Evolutionary conservation across 2,329 filamentous ascomycete species (phyloP), one percentile per base, ranked within the genome.

Genomic region (Rasamsonia emersonii): DNA sequence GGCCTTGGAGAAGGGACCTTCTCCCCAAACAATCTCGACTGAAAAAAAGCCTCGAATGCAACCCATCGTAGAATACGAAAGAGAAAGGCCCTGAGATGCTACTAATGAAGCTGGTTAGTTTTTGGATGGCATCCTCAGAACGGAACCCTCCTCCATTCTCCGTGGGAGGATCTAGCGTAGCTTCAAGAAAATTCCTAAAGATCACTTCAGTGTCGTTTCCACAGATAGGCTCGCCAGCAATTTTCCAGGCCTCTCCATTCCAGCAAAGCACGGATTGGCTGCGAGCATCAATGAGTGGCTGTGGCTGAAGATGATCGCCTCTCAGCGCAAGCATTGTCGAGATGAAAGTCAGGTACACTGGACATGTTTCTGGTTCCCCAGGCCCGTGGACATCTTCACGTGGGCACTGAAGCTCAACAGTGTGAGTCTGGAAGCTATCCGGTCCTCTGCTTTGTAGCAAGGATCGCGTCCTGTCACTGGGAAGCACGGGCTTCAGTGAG

Each of bases 191-290:
- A 21, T 73, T 50, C 19, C 67, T 50, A 49, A 89, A 78, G 11
- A 96, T 65, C 5, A 65, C 61, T 47, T 80, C 70, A 3, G 83
- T 83, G 58, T 98, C 91, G 51, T 94, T 95, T 36, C 77, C 82
- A 20, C 48, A 38, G 4, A 94, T 65, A 1, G 56, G 47, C 7
- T 69, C 46, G 19, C 68, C 70, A 6, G 59, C 61, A 30, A 93
- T 69, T 36, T 73, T 79, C 91, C 91, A 98, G 1, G 86, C 89
- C 55, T 98, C 91, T 25, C 91, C 91, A 51, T 98, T 98, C 91
- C 91, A 98, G 68, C 89, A 95, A 2, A 98, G 68, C 1, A 84
- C 65, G 1, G 80, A 85, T 3, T 70, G 68, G 0, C 70, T 70
- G 0, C 46, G 41, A 3, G 51, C 21, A 42, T 81, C 73, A 24